Conservation (phyloP, 495 filamentous ascomycete genomes). For the Daldinia concentrica region DNA sequence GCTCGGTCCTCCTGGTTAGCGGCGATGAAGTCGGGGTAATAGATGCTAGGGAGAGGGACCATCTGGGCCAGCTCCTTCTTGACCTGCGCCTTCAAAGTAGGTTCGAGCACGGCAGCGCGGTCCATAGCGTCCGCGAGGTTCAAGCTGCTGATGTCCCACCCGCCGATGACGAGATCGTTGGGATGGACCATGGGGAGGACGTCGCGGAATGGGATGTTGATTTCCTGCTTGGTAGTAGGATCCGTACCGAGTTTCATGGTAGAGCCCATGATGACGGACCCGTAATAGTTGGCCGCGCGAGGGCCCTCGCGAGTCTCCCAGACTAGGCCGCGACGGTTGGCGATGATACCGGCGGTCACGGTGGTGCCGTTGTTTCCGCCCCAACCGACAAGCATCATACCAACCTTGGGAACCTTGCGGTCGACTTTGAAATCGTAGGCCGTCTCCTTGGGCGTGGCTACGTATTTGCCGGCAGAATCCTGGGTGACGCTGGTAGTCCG, state of each 20-base stretch:
- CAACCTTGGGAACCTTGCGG: slow-evolving; percentile 90
- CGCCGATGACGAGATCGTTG: slow-evolving; percentile 93
- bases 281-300: slow-evolving; percentile 93
- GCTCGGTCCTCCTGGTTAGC: slow-evolving; percentile 98
- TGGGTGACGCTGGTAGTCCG: slow-evolving; percentile 79
- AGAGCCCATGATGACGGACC: slow-evolving; percentile 94
- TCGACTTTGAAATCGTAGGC: slow-evolving; percentile 98
- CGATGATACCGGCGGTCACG: slow-evolving; percentile 96
- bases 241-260: slow-evolving; percentile 96
- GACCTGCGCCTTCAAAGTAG: slow-evolving; percentile 85
- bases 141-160: slow-evolving; percentile 95
- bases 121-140: slow-evolving; percentile 94
- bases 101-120: slow-evolving; percentile 92
- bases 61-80: slow-evolving; percentile 92
- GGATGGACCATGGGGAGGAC: slow-evolving; percentile 97
- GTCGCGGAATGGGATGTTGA: slow-evolving; percentile 96
- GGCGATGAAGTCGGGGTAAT: slow-evolving; percentile 99
- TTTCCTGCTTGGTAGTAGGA: slow-evolving; percentile 81
- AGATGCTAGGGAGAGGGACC: slow-evolving; percentile 92
- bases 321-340: slow-evolving; percentile 83
- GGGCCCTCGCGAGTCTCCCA: slow-evolving; percentile 95
- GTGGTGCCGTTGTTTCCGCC: slow-evolving; percentile 99
- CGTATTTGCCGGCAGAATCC: slow-evolving; percentile 76
- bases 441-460: slow-evolving; percentile 87
- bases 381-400: slow-evolving; percentile 97